phyloP scores from a whole-genome alignment of 2,329 filamentous ascomycete species.

The Fusarium sp. region DNA sequence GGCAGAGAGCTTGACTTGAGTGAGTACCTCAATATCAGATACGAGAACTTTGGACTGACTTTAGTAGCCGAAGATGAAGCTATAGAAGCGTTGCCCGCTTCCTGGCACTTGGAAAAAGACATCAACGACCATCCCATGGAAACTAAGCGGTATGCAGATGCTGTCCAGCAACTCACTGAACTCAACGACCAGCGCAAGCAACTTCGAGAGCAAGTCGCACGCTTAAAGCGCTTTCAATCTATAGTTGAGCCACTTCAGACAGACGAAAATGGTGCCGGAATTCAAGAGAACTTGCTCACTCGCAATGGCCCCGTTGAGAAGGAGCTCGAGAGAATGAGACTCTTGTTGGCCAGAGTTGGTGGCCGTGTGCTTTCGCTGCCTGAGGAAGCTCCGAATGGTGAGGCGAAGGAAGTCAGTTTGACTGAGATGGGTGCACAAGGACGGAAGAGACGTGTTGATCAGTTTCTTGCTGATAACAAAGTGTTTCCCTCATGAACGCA shows the following conservation, averaged over 20 bases:
- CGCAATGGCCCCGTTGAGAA: slow-evolving; percentile 70
- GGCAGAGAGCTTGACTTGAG: slow-evolving; percentile 56
- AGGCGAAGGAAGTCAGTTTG: slow-evolving; percentile 10
- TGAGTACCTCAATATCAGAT: slow-evolving; percentile 37
- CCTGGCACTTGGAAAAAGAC: slow-evolving; percentile 57
- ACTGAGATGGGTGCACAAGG: slow-evolving; percentile 17
- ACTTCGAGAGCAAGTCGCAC: slow-evolving; percentile 54
- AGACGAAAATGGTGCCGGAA: slow-evolving; percentile 45
- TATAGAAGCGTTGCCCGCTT: slow-evolving; percentile 57
- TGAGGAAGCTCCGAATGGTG: background rate
- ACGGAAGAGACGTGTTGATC: slow-evolving; percentile 40
- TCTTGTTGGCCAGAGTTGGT: slow-evolving; percentile 68
- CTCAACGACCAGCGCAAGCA: slow-evolving; percentile 55
- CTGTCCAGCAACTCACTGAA: slow-evolving; percentile 58
- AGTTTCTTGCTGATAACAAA: slow-evolving; percentile 38
- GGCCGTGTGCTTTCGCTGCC: slow-evolving; percentile 56
- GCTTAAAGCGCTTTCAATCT: slow-evolving; percentile 58
- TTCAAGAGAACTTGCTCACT: slow-evolving; percentile 74
- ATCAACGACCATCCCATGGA: slow-evolving; percentile 53
- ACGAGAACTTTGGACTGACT: background rate
- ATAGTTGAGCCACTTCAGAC: slow-evolving; percentile 57
- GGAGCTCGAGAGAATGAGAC: slow-evolving; percentile 73
- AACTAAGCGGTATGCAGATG: slow-evolving; percentile 60
- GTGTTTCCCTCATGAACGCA: slow-evolving; percentile 36
- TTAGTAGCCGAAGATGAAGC: slow-evolving; percentile 51